phyloP scores from a whole-genome alignment of 805 yeast species.

The Jamesozyma hellenica region DNA sequence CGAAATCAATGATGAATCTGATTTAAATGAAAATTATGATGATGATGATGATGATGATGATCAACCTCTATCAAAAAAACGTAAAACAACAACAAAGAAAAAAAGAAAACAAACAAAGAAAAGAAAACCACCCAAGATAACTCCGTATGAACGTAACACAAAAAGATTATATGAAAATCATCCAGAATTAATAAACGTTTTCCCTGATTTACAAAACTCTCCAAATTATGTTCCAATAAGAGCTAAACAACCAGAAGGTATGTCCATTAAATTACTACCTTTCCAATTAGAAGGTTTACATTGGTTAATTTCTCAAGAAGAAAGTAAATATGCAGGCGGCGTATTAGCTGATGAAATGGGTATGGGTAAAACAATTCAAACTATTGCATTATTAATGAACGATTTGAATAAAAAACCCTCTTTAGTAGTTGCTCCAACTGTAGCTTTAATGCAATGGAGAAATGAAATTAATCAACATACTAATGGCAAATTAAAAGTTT shows the following conservation, averaged over 20 bases:
- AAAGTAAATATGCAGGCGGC: constrained; percentile 73
- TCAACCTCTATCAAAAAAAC: constrained; percentile 16
- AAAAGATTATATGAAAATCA: constrained; percentile 60
- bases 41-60: constrained; percentile 10
- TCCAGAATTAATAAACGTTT: constrained; percentile 66
- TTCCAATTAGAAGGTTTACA: constrained; percentile 89
- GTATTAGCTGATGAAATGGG: constrained; percentile 99
- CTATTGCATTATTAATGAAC: constrained; percentile 73
- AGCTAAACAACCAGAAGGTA: constrained; percentile 68
- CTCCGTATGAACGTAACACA: constrained; percentile 63
- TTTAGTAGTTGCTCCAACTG: constrained; percentile 93
- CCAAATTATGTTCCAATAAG: constrained; percentile 40
- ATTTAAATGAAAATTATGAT: background rate
- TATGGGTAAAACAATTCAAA: constrained; percentile 97
- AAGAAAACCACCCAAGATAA: constrained; percentile 42
- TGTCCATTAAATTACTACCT: constrained; percentile 67
- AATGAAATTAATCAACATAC: constrained; percentile 85
- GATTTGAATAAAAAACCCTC: constrained; percentile 63
- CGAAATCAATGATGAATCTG: constrained; percentile 1
- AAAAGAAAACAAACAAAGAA: constrained; percentile 14
- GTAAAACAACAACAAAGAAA: constrained; percentile 11
- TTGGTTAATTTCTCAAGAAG: constrained; percentile 83
- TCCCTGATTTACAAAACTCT: constrained; percentile 47
- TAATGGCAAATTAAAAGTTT: constrained; percentile 53
- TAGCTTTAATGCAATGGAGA: constrained; percentile 97